Percentiles rank a stretch among this genome's conserved stretches.
Conservation (phyloP, 148 eudicot species). For the Polygonum aviculare region DNA sequence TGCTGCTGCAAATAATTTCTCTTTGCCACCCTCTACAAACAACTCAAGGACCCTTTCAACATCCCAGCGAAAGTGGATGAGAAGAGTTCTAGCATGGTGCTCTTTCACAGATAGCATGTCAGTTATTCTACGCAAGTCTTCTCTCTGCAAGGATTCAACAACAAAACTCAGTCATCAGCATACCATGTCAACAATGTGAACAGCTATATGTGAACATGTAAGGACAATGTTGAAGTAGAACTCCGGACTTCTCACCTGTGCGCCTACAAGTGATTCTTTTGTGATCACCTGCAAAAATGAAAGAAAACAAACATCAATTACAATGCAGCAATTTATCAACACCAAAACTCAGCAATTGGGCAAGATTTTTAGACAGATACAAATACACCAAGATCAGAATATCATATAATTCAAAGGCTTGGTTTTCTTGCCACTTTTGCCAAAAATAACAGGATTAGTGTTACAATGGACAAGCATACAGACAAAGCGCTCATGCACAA, state of each 20-base stretch:
- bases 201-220: neutral
- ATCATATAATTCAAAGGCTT: too few species aligned
- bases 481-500: neutral
- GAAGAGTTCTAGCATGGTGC: constrained; percentile 69
- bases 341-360: too few species aligned
- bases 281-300: constrained; percentile 49
- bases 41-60: constrained; percentile 44
- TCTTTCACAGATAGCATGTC: constrained; percentile 58
- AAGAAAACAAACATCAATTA: neutral
- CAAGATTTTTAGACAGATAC: neutral
- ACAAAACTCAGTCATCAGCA: neutral
- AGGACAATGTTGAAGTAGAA: neutral
- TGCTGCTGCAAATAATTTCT: constrained; percentile 40
- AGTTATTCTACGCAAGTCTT: constrained; percentile 60
- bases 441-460: too few species aligned
- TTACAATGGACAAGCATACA: too few species aligned
- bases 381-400: too few species aligned
- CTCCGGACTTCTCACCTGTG: constrained; percentile 40
- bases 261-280: constrained; percentile 52
- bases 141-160: constrained; percentile 31
- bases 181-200: neutral
- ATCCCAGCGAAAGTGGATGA: constrained; percentile 78
- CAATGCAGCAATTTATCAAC: neutral
- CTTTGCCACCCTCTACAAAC: constrained; percentile 52
- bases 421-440: too few species aligned